Evolutionary conservation across 176 grass and related monocot species (phyloP).

Genomic region (Aegilops umbellulata): DNA sequence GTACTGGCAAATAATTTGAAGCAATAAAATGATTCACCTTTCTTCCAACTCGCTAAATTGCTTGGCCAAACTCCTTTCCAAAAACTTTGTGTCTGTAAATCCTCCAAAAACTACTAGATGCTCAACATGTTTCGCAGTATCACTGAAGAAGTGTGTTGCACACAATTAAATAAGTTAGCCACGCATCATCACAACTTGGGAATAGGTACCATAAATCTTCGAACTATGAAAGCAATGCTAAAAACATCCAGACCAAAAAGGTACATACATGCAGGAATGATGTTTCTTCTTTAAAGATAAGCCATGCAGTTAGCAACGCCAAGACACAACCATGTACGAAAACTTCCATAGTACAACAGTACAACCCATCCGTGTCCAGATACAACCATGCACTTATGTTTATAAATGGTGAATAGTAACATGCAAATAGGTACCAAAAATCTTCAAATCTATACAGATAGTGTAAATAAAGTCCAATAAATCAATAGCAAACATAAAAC

Average conservation of each 20-base stretch:
- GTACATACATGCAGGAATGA: neutral
- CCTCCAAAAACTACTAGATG: slow-evolving; percentile 83
- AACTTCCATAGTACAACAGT: neutral
- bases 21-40: slow-evolving; percentile 46
- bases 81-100: slow-evolving; percentile 68
- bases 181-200: neutral
- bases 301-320: neutral
- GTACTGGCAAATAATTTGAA: slow-evolving; percentile 13
- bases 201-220: slow-evolving; percentile 14
- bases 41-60: slow-evolving; percentile 84
- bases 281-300: neutral
- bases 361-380: neutral
- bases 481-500: slow-evolving; percentile 19
- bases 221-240: neutral
- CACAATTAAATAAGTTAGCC: slow-evolving; percentile 8
- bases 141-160: slow-evolving; percentile 47
- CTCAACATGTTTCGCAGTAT: slow-evolving; percentile 61
- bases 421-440: neutral
- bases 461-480: neutral
- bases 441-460: neutral
- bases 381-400: slow-evolving; percentile 7
- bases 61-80: slow-evolving; percentile 73
- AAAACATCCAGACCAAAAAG: neutral
- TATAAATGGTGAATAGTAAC: neutral
- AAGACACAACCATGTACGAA: neutral